Evolutionary conservation across 495 filamentous ascomycete species (phyloP), one percentile per base, ranked within the genome.

Genomic region (Penicillium roqueforti): DNA sequence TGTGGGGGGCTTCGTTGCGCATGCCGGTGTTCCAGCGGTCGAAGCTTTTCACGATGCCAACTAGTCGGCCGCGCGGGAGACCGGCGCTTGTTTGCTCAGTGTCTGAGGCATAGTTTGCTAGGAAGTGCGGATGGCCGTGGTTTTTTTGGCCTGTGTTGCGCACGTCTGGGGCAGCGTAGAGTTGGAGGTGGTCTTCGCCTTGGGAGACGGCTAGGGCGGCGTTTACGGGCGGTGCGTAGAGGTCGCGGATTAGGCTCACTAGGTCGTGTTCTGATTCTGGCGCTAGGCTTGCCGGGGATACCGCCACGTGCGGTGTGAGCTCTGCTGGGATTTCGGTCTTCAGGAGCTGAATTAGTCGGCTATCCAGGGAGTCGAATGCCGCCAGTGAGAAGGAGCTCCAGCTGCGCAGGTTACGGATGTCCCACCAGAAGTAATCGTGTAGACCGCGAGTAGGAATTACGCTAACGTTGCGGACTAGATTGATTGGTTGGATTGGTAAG

Each of bases 1-100:
- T 83, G 67, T 86, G 78, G 41, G 89, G 87, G 34, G 82, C 80
- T 64, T 92, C 89, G 55, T 84, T 84, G 63, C 91, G 88, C 89
- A 95, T 92, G 52, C 87, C 88, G 3, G 88, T 90, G 76, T 96
- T 96, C 89, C 92, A 96, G 38, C 87, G 83, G 63, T 95, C 87
- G 67, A 90, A 95, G 64, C 82, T 85, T 73, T 92, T 93, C 59
- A 90, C 88, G 6, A 96, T 80, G 6, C 91, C 91, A 36, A 96
- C 89, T 23, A 95, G 82, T 37, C 90, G 87, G 4, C 87, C 89
- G 5, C 87, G 85, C 1, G 83, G 82, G 56, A 86, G 82, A 41
- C 87, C 87, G 28, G 81, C 79, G 62, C 85, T 83, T 44, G 89
- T 90, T 55, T 80, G 71, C 53, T 89, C 87, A 43, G 79, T 80